Evolutionary conservation across 1,284 basidiomycete genomes (phyloP).

Genomic region (Leucoagaricus sp.): DNA sequence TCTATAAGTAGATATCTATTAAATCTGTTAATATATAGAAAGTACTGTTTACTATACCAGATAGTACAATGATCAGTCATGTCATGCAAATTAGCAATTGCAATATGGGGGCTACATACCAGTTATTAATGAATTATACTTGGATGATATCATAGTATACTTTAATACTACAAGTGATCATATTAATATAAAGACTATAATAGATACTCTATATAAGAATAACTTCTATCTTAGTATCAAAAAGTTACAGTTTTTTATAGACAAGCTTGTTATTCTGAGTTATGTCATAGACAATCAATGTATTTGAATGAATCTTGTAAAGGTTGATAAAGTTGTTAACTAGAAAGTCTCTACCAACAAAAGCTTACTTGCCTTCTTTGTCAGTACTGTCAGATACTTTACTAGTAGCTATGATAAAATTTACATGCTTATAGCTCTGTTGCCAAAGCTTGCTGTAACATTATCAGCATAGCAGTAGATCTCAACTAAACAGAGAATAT

Average conservation of each 20-base stretch:
- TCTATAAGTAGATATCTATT: conserved; percentile 9
- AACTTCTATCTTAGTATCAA: conserved; percentile 4
- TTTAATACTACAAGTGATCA: conserved; percentile 15
- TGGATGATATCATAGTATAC: conserved; percentile 18
- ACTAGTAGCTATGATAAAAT: conserved; percentile 3
- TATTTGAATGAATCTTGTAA: conserved; percentile 19
- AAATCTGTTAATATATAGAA: not conserved
- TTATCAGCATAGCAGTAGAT: conserved; percentile 9
- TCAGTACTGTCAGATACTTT: conserved; percentile 11
- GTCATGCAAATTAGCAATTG: conserved; percentile 14
- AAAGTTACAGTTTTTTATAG: conserved; percentile 15
- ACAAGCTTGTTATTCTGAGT: conserved; percentile 15
- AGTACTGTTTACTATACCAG: conserved; percentile 1
- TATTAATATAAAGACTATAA: conserved; percentile 12
- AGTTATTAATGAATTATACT: conserved; percentile 15
- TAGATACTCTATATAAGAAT: conserved; percentile 11
- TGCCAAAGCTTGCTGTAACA: conserved; percentile 6
- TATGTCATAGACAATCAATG: conserved; percentile 18
- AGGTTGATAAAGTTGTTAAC: conserved; percentile 16
- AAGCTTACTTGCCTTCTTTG: conserved; percentile 10
- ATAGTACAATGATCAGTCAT: conserved; percentile 5
- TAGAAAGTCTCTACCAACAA: conserved; percentile 17
- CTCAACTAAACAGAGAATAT: conserved; percentile 16
- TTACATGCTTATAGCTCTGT: conserved; percentile 16
- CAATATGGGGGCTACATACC: conserved; percentile 7